Evolutionary conservation across 352 stramenopile species (phyloP), one percentile per base, ranked within the genome.

Genomic region (Elongisporangium prolatum): DNA sequence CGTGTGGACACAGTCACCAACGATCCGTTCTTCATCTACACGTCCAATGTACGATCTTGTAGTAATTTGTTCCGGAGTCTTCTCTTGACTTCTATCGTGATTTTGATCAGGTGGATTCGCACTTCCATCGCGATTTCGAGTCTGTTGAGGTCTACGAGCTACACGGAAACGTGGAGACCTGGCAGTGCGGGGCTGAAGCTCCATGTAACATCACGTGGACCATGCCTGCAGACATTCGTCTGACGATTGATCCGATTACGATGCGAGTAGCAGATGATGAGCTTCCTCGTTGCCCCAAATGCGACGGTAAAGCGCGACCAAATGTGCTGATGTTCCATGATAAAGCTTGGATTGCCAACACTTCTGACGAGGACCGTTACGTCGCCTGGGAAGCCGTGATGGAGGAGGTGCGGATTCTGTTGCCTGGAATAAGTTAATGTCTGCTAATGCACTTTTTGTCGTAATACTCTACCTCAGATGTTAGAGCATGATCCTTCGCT

Each of bases 311-410:
- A 40, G 82, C 71, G 0, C 84, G 91, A 13, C 91, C 91, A 0
- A 95, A 94, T 50, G 84, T 97, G 21, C 74, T 97, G 14, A 97
- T 97, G 91, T 97, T 97, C 59, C 75, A 87, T 38, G 91, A 97
- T 67, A 82, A 75, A 47, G 77, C 82, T 17, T 96, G 86, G 89
- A 76, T 94, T 28, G 67, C 80, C 3, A 96, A 96, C 53, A 61
- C 61, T 1, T 48, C 58, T 4, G 77, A 91, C 49, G 80, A 91
- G 83, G 57, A 86, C 21, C 55, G 73, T 21, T 95, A 95, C 51
- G 68, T 88, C 21, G 76, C 72, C 2, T 95, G 85, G 85, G 83
- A 95, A 63, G 79, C 77, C 0, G 85, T 89, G 38, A 68, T 92
- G 63, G 81, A 92, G 59, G 56, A 86, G 65, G 82, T 90, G 63